These are phyloP conservation scores for Zarea fungicola DNA, from an alignment of 2,329 filamentous ascomycete species.

Conservation along the genomic window DNA sequence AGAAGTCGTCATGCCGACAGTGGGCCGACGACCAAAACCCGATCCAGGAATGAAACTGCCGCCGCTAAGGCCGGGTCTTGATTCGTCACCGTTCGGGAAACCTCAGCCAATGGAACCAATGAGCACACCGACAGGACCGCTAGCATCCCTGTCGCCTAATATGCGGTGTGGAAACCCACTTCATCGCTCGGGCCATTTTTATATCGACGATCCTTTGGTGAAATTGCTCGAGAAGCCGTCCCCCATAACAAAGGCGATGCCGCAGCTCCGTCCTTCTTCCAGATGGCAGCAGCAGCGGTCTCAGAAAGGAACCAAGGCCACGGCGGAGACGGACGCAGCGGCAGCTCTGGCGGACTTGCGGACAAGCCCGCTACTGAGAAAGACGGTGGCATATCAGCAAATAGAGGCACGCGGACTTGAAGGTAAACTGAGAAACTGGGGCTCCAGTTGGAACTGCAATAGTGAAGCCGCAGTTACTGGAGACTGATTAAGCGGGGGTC, in stretches of 20 bases:
- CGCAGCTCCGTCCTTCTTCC: neutral
- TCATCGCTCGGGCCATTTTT: constrained; percentile 20
- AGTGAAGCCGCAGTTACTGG: neutral
- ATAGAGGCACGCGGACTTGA: neutral
- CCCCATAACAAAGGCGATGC: neutral
- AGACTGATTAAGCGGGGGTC: neutral
- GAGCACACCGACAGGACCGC: constrained; percentile 23
- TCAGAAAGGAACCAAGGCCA: constrained; percentile 8
- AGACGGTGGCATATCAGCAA: constrained; percentile 5
- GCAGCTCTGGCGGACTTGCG: constrained; percentile 21
- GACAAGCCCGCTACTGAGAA: constrained; percentile 16
- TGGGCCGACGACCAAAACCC: constrained; percentile 15
- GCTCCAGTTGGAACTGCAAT: constrained; percentile 17
- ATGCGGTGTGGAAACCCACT: constrained; percentile 20
- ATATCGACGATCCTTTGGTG: constrained; percentile 20
- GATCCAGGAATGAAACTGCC: constrained; percentile 23
- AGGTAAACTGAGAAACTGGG: constrained; percentile 18
- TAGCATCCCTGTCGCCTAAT: constrained; percentile 28
- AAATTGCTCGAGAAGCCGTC: constrained; percentile 18
- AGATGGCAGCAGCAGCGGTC: constrained; percentile 1
- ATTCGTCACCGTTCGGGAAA: constrained; percentile 17
- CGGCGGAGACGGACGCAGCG: constrained; percentile 20
- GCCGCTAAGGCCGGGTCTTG: constrained; percentile 24
- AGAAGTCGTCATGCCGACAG: constrained; percentile 23
- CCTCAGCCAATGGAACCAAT: constrained; percentile 27